A percentile compares a stretch with the other conserved stretches of the same genome.
Conservation (phyloP, 2,329 filamentous ascomycete genomes). For the Sporothrix curviconia region DNA sequence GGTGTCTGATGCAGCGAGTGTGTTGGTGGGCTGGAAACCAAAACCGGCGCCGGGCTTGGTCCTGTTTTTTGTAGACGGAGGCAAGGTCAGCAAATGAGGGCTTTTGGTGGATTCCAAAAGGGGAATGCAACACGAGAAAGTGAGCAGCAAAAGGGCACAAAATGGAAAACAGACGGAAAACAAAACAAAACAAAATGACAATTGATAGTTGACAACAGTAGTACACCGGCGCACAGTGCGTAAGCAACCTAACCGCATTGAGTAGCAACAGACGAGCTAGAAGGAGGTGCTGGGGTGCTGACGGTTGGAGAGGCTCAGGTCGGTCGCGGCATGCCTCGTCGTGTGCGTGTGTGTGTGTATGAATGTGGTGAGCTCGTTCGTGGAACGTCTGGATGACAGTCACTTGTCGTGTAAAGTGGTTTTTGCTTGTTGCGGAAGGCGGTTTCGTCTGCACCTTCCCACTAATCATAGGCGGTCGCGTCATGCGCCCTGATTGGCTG, state of each 20-base stretch:
- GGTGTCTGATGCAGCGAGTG: conserved; percentile 16
- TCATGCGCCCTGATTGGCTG: conserved; percentile 10
- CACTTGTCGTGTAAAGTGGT: conserved; percentile 13
- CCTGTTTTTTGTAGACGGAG: conserved; percentile 2
- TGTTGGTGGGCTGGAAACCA: conserved; percentile 25
- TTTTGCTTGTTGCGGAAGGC: neutral
- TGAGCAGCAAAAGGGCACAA: neutral
- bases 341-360: neutral
- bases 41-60: conserved; percentile 25
- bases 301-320: neutral
- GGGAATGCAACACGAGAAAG: neutral
- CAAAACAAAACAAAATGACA: neutral
- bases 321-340: neutral
- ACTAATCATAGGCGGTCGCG: neutral
- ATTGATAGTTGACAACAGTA: neutral
- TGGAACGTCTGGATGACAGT: neutral
- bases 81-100: neutral
- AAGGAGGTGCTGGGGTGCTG: neutral
- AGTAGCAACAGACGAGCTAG: neutral
- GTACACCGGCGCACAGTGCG: neutral
- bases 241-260: conserved; percentile 7
- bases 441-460: conserved; percentile 1
- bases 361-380: conserved; percentile 1
- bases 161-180: neutral
- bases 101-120: neutral